These are phyloP conservation scores for Suillus ampliporus DNA, from an alignment of 768 basidiomycete species.

Conservation along the genomic window DNA sequence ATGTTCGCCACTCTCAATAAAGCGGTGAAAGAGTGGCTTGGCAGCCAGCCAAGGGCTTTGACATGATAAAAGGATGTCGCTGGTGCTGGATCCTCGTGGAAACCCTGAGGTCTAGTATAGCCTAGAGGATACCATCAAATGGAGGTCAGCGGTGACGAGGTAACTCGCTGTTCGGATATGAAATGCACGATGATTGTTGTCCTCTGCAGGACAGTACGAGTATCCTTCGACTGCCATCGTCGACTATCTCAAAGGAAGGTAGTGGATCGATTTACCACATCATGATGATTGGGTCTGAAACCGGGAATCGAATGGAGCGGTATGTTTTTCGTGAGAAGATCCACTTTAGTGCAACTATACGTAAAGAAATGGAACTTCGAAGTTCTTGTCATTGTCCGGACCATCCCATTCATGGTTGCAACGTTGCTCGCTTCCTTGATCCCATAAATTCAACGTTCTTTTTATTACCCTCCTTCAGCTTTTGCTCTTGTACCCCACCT, in stretches of 20 bases:
- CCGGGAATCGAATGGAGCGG: neutral
- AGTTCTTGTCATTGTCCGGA: constrained; percentile 9
- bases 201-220: neutral
- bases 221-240: neutral
- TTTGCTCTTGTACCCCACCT: constrained; percentile 11
- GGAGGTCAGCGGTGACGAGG: neutral
- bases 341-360: neutral
- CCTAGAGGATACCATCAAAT: neutral
- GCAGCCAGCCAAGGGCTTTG: too few relatives aligned
- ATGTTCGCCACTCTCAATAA: neutral
- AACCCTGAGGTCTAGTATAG: neutral
- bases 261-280: too few relatives aligned
- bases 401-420: constrained; percentile 12
- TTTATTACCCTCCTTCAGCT: constrained; percentile 13
- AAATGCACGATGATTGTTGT: constrained; percentile 16
- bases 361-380: neutral
- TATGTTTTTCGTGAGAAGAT: constrained; percentile 15
- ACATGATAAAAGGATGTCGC: neutral
- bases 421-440: constrained; percentile 26
- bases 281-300: constrained; percentile 14
- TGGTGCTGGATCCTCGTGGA: neutral
- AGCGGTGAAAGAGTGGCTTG: neutral
- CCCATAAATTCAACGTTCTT: constrained; percentile 33
- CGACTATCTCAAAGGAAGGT: neutral
- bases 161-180: constrained; percentile 27